Evolutionary conservation across 495 filamentous ascomycete species (phyloP).

Genomic region (Penicillium fimorum): DNA sequence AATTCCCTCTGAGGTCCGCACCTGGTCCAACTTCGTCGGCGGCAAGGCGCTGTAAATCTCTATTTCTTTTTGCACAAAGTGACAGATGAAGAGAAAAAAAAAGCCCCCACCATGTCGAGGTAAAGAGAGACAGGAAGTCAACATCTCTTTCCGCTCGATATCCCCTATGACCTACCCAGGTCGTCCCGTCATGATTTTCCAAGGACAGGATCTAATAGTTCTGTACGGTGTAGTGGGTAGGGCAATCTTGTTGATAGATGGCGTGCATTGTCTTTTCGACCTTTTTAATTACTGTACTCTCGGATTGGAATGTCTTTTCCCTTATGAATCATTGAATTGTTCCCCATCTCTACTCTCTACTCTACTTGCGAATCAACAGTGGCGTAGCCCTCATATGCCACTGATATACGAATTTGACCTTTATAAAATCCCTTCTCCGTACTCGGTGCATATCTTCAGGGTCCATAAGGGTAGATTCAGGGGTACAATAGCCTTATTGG

Average conservation of each 20-base stretch:
- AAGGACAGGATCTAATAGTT: neutral
- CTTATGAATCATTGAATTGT: slow-evolving; percentile 6
- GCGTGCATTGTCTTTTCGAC: slow-evolving; percentile 23
- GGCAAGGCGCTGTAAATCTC: slow-evolving; percentile 76
- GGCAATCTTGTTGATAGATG: slow-evolving; percentile 38
- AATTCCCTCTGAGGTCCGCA: slow-evolving; percentile 85
- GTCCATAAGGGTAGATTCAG: too few species aligned
- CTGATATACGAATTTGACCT: neutral
- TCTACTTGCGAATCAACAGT: slow-evolving; percentile 20
- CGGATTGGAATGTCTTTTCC: slow-evolving; percentile 13
- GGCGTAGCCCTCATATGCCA: neutral
- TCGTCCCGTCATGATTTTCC: slow-evolving; percentile 9
- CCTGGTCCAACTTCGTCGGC: slow-evolving; percentile 93
- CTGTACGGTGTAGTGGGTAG: slow-evolving; percentile 30
- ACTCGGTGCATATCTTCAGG: too few species aligned
- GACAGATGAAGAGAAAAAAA: slow-evolving; percentile 21
- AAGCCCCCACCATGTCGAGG: slow-evolving; percentile 16
- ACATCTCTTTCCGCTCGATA: slow-evolving; percentile 2
- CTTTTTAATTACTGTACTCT: slow-evolving; percentile 10
- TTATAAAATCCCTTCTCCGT: too few species aligned
- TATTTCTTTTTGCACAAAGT: slow-evolving; percentile 19
- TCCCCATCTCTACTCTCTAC: slow-evolving; percentile 9
- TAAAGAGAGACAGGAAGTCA: neutral
- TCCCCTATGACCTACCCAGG: slow-evolving; percentile 7
- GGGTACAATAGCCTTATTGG: too few species aligned